These are phyloP conservation scores for Fusarium vanettenii DNA, from an alignment of 2,329 filamentous ascomycete species.

Conservation along the genomic window DNA sequence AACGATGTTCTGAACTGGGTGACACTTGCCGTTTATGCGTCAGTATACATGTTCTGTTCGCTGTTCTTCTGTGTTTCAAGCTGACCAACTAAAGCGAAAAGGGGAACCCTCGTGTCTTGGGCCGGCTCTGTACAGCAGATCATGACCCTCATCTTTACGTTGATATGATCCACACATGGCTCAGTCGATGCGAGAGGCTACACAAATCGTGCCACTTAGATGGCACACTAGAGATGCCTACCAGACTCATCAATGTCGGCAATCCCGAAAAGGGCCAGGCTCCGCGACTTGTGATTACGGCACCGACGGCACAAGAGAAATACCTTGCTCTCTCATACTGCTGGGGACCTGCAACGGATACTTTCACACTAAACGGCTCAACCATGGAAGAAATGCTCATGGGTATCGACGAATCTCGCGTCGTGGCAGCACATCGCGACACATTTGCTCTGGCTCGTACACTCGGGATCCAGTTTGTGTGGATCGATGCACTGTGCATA, in stretches of 20 bases:
- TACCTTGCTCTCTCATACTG: constrained; percentile 13
- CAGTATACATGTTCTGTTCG: background rate
- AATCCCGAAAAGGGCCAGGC: background rate
- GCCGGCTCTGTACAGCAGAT: background rate
- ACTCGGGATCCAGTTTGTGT: constrained; percentile 18
- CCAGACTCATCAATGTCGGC: constrained; percentile 8
- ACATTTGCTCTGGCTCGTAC: background rate
- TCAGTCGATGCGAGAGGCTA: background rate
- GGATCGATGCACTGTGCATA: constrained; percentile 45
- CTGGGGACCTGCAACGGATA: constrained; percentile 16
- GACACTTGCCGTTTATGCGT: constrained; percentile 9
- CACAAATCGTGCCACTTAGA: background rate
- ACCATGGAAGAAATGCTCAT: background rate
- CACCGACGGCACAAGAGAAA: background rate
- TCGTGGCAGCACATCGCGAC: constrained; percentile 2
- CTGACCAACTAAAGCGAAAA: background rate
- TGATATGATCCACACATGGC: background rate
- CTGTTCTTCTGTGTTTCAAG: background rate
- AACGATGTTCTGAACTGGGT: background rate
- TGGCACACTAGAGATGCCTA: background rate
- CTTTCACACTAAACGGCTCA: constrained; percentile 2
- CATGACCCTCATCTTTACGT: constrained; percentile 1
- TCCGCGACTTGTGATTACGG: background rate
- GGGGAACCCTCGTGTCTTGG: background rate
- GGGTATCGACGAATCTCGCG: background rate